phyloP scores from a whole-genome alignment of 192 early-diverging fungal species.

The Backusella macrospora region DNA sequence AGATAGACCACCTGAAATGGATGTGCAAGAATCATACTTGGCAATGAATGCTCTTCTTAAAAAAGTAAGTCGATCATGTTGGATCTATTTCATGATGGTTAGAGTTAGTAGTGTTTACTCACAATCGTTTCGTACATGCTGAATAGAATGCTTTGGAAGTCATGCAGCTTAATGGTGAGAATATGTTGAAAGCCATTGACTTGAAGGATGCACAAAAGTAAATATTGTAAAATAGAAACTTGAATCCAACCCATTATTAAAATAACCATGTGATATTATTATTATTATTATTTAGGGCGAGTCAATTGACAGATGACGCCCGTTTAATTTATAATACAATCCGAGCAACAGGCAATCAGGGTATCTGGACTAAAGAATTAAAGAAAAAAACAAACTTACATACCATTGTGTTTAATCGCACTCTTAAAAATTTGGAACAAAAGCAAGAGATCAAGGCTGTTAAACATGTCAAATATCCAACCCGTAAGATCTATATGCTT shows the following conservation, averaged over 20 bases:
- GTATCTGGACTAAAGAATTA: constrained; percentile 84
- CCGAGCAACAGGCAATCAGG: constrained; percentile 76
- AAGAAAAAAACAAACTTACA: constrained; percentile 81
- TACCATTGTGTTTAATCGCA: constrained; percentile 71
- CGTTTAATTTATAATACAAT: constrained; percentile 82
- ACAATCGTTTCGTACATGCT: neutral
- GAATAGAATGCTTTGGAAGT: constrained; percentile 35
- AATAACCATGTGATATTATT: neutral
- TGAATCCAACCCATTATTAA: neutral
- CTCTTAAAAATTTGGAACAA: constrained; percentile 81
- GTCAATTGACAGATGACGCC: constrained; percentile 68
- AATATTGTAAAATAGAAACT: neutral
- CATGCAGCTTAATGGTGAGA: constrained; percentile 28
- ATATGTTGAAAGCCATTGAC: constrained; percentile 34
- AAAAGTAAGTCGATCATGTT: constrained; percentile 24
- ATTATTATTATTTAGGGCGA: constrained; percentile 33
- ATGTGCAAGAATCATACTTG: constrained; percentile 23
- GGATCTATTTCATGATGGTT: no score
- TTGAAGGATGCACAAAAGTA: constrained; percentile 36
- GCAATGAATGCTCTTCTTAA: constrained; percentile 35
- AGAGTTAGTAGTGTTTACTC: no score
- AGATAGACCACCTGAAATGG: constrained; percentile 32
- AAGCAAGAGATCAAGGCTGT: constrained; percentile 81
- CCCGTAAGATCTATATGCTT: constrained; percentile 90
- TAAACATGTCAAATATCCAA: constrained; percentile 90